Base-by-base conservation (phyloP, 495 filamentous ascomycete genomes). In the Xylona heveae region DNA sequence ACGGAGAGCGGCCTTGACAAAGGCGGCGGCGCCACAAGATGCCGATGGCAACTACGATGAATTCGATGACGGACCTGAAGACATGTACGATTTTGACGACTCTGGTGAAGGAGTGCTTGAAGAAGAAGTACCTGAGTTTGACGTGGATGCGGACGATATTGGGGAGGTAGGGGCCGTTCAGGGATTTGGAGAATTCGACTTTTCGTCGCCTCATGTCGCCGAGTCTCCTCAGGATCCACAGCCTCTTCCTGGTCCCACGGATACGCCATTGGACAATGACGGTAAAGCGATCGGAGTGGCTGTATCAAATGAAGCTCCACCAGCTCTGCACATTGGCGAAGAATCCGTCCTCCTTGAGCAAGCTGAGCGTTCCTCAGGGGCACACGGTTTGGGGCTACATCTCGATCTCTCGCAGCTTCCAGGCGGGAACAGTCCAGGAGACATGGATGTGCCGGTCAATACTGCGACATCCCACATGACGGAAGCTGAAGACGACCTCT, bases 101-200 rank as follows among this genome's bases (percentile, higher is more conserved):
- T 54, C 55, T 33, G 71, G 74, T 33, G 61, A 73, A 32, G 73
- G 75, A 38, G 73, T 61, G 3, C 55, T 83, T 22, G 78, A 90
- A 49, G 77, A 84, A 39, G 55, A 57, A 21, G 80, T 83, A 33
- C 76, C 78, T 0, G 75, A 74, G 9, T 68, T 82, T 20, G 81
- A 78, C 45, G 62, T 61, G 20, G 70, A 76, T 45, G 61, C 59
- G 1, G 66, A 75, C 24, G 64, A 66, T 3, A 59, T 64, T 13
- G 62, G 68, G 6, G 51, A 59, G 5, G 52, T 50, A 19, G 36
- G 33, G 10, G 49, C 47, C 12, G 53, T 53, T 31, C 48, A 51
- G 9, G 46, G 43, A 26, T 35, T 47, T 4, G 48, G 49, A 22
- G 36, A 53, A n/a, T n/a, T n/a, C n/a, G n/a, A n/a, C n/a, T n/a